Percentiles rank a stretch among this genome's conserved stretches.
Evolutionary conservation across 331 rosid genomes (phyloP).

Genomic region (Quercus phellos): DNA sequence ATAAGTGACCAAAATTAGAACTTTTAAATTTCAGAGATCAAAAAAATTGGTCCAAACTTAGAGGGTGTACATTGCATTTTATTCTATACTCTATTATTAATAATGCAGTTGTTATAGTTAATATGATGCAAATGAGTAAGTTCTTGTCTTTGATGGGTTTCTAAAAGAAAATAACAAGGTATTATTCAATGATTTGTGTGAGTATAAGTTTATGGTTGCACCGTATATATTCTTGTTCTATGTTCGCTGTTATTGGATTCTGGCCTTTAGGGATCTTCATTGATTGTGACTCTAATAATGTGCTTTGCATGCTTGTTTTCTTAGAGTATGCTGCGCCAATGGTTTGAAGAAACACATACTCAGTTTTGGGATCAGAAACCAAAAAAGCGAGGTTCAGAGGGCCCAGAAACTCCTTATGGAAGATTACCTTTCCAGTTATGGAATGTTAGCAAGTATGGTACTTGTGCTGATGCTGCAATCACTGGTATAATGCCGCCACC

Average conservation of each 20-base stretch:
- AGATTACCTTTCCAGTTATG: constrained; percentile 71
- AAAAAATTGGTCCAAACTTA: too few relatives aligned
- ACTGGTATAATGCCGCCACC: constrained; percentile 97
- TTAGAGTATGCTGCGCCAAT: constrained; percentile 72
- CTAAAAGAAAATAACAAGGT: constrained; percentile 2
- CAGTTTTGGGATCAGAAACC: constrained; percentile 59
- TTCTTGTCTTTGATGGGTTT: background rate
- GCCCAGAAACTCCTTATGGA: constrained; percentile 43
- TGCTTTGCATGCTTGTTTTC: constrained; percentile 27
- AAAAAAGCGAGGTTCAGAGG: constrained; percentile 40
- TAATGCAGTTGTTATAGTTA: background rate
- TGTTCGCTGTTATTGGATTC: constrained; percentile 5
- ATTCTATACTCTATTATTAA: constrained; percentile 1
- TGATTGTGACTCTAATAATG: constrained; percentile 20
- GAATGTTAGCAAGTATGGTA: constrained; percentile 84
- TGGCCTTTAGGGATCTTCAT: constrained; percentile 2
- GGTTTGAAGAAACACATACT: constrained; percentile 65
- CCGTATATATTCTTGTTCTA: background rate
- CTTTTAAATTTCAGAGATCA: too few relatives aligned
- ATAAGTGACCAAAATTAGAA: too few relatives aligned
- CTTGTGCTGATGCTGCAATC: constrained; percentile 90
- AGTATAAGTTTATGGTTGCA: background rate
- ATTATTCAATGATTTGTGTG: background rate
- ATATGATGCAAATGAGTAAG: background rate
- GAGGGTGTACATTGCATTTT: too few relatives aligned